Evolutionary conservation across 371 early-diverging fungal genomes (phyloP), one percentile per base, ranked within the genome.

Genomic region (Rhizopus microsporus): DNA sequence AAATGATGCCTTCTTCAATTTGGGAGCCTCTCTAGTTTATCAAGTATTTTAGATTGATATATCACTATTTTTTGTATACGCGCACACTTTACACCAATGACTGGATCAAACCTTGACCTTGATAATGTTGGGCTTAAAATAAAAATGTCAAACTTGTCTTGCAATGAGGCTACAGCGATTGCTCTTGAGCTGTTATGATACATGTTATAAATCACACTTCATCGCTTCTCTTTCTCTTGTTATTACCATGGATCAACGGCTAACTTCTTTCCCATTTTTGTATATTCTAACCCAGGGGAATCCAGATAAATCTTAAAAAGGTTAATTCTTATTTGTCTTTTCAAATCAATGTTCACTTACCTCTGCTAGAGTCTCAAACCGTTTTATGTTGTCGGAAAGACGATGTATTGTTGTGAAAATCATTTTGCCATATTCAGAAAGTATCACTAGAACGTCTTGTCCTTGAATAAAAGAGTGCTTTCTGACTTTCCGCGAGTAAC

Each of bases 231-330:
- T 31, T 40, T 5, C 12, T 7, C 9, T 50, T 5, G 2, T 10
- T 38, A 65, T 45, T 72, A 76, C 77, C 51, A 59, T 60, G 78
- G 78, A 68, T 77, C 78, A 15, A 74, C 51, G 0, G 78, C 70
- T 10, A 77, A 17, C 29, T 65, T 72, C 38, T 66, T 74, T 16
- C 69, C 63, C 37, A 65, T 56, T 33, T 74, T 74, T 16, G 51
- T 59, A 39, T 68, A 72, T 17, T 74, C 74, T 4, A 68, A 50
- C 9, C 78, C 78, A 7, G 78, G 78, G 12, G 63, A 50, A 50
- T 57, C 67, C 53, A 76, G 47, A 37, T 54, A 58, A 30, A 74
- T 55, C 74, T 73, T 45, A 43, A 15, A 39, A 29, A 34, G 2
- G 33, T 7, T 23, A 31, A 37, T 30, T 12, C 17, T n/a, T 6